Evolutionary conservation across 1,284 basidiomycete species (phyloP).

Genomic region (Laetiporus sulphureus): DNA sequence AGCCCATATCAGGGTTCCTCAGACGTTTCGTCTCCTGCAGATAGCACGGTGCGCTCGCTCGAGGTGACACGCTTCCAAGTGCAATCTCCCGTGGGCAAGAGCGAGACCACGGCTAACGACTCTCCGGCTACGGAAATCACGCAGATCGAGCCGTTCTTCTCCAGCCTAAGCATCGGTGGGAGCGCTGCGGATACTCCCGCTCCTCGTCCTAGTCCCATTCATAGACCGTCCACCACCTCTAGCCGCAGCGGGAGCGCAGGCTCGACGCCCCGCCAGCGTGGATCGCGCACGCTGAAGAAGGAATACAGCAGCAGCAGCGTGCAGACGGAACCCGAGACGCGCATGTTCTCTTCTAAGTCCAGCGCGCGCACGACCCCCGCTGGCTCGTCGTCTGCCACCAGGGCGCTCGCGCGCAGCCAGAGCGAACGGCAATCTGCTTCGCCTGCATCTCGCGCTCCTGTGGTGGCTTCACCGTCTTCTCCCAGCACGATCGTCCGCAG

Average conservation of each 20-base stretch:
- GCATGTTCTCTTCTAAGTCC: background rate
- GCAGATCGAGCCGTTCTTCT: conserved; percentile 2
- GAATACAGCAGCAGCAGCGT: background rate
- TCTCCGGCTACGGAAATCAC: conserved; percentile 2
- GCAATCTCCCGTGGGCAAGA: background rate
- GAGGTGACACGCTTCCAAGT: background rate
- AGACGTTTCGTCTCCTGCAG: no score
- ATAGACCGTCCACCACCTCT: background rate
- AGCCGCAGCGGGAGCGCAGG: background rate
- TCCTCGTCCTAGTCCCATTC: no score
- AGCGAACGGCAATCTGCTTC: no score
- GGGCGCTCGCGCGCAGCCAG: conserved; percentile 1
- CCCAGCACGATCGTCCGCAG: no score
- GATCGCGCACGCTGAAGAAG: background rate
- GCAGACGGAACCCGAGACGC: background rate
- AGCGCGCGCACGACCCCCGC: background rate
- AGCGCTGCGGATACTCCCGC: background rate
- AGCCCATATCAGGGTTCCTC: no score
- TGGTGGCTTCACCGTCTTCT: no score
- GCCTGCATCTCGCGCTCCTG: no score
- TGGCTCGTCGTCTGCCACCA: no score
- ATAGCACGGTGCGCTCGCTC: background rate
- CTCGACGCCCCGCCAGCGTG: background rate
- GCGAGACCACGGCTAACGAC: background rate
- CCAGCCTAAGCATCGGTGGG: background rate